A percentile compares a stretch with the other conserved stretches of the same genome.
Evolutionary conservation across 2,329 filamentous ascomycete genomes (phyloP).

Genomic region (Fusarium napiforme): DNA sequence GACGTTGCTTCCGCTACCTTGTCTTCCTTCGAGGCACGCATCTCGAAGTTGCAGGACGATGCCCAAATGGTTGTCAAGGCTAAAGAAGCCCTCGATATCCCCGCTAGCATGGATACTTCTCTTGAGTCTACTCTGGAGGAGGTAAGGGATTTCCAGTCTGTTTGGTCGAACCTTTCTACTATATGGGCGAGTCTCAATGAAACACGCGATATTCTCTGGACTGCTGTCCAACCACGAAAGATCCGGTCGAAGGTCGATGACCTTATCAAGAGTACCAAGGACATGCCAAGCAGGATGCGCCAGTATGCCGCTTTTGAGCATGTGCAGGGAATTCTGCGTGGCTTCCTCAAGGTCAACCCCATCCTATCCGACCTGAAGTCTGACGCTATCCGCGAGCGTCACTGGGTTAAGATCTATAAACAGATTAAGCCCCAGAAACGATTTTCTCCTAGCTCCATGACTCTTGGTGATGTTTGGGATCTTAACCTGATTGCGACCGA

Average conservation of each 20-base stretch:
- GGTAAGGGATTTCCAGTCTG: conserved; percentile 98
- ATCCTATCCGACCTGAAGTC: conserved; percentile 92
- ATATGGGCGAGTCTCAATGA: conserved; percentile 98
- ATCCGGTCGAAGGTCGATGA: conserved; percentile 89
- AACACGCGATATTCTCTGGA: conserved; percentile 92
- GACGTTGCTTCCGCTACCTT: conserved; percentile 88
- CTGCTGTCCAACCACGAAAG: conserved; percentile 93
- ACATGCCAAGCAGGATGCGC: conserved; percentile 98
- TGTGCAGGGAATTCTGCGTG: conserved; percentile 89
- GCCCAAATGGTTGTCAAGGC: conserved; percentile 94
- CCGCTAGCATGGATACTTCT: conserved; percentile 81
- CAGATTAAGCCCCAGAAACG: conserved; percentile 90
- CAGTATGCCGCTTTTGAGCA: conserved; percentile 99
- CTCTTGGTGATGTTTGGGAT: conserved; percentile 98
- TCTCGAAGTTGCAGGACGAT: conserved; percentile 86
- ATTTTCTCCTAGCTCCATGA: conserved; percentile 94
- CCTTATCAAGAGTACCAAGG: conserved; percentile 96
- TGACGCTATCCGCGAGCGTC: conserved; percentile 93
- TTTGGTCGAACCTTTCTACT: conserved; percentile 94
- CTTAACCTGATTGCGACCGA: conserved; percentile 90
- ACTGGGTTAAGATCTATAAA: conserved; percentile 99
- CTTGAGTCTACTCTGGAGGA: conserved; percentile 90
- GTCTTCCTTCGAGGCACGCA: conserved; percentile 82
- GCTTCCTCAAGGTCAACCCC: conserved; percentile 89
- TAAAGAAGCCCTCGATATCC: conserved; percentile 94